Base-by-base conservation (phyloP, 1,284 basidiomycete species). In the Sanghuangporus baumii region DNA sequence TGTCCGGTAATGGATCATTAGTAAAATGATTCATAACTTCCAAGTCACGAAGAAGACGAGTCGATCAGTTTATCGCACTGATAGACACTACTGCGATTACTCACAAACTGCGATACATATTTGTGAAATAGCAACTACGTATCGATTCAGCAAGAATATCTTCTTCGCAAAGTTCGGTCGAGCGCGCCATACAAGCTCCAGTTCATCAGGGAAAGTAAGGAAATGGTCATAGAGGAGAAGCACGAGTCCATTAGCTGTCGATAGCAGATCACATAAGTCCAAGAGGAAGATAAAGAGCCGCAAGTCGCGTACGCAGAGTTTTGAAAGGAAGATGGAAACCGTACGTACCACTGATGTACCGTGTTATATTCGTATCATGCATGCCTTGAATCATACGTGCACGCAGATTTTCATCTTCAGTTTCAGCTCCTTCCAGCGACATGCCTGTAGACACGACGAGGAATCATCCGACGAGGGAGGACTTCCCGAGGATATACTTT, bases 151-250 rank as follows among this genome's bases (percentile, higher is more conserved):
- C 16, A 71, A 54, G 60, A 70, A 70, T 2, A 65, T 34, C 31
- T 63, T 60, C 38, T 67, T 67, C 37, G 60, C 52, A 46, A 68
- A 59, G 9, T 67, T 67, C 18, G 47, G 41, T 18, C 59, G 59
- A 12, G 66, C 66, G 2, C 47, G 62, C 69, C 69, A 71, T 43
- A 71, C 51, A 47, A 67, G 59, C 23, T 62, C 38, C 20, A 72
- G 59, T 63, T 73, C 72, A 48, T 70, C 66, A 3, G 40, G 50
- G 31, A 72, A 62, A 2, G 70, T 72, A 23, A 72, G 50, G 23
- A 65, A 48, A 50, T 71, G 70, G 60, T 72, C 71, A 48, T 71
- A 72, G 16, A 70, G 47, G 6, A 71, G n/a, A 8, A 65, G 47
- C n/a, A 61, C 65, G 26, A 70, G 57, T 11, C 69, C 69, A 23